Percentiles rank a stretch among this genome's conserved stretches.
phyloP scores from a whole-genome alignment of 176 grass and related monocot genomes.

The Guadua angustifolia region DNA sequence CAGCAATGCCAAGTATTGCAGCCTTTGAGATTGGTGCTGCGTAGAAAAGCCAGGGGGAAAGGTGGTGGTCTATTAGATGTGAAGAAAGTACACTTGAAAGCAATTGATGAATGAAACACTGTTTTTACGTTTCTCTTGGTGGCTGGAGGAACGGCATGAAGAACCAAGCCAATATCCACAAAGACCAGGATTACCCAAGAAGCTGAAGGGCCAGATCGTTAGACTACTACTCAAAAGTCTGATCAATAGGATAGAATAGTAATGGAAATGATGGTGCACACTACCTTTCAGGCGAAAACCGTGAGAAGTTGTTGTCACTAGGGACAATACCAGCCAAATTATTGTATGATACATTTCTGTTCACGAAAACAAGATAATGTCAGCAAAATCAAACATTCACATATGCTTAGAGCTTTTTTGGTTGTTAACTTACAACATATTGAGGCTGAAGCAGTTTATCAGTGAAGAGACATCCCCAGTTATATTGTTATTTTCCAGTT shows the following conservation, averaged over 20 bases:
- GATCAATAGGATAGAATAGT: slow-evolving; percentile 15
- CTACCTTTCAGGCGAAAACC: slow-evolving; percentile 88
- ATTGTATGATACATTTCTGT: slow-evolving; percentile 95
- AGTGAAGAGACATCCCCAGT: slow-evolving; percentile 82
- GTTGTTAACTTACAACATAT: slow-evolving; percentile 64
- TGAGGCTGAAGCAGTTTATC: slow-evolving; percentile 83
- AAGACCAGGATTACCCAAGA: slow-evolving; percentile 86
- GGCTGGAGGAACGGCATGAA: slow-evolving; percentile 55
- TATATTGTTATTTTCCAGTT: slow-evolving; percentile 88
- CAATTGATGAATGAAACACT: not conserved
- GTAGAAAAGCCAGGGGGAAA: not conserved
- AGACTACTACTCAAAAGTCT: slow-evolving; percentile 11
- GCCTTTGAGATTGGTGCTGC: slow-evolving; percentile 83
- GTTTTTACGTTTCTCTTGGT: slow-evolving; percentile 62
- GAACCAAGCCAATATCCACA: slow-evolving; percentile 95
- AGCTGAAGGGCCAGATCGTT: slow-evolving; percentile 50
- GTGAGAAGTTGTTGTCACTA: slow-evolving; percentile 80
- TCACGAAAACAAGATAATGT: slow-evolving; percentile 7
- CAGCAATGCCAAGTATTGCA: slow-evolving; percentile 83
- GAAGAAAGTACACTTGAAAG: slow-evolving; percentile 11
- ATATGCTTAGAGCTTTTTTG: not conserved
- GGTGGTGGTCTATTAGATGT: not conserved
- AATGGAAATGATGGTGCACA: slow-evolving; percentile 19
- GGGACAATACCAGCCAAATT: slow-evolving; percentile 82
- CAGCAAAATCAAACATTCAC: not conserved